Conservation (phyloP, 2,329 filamentous ascomycete species). For the Ophiostoma triangulosporum region DNA sequence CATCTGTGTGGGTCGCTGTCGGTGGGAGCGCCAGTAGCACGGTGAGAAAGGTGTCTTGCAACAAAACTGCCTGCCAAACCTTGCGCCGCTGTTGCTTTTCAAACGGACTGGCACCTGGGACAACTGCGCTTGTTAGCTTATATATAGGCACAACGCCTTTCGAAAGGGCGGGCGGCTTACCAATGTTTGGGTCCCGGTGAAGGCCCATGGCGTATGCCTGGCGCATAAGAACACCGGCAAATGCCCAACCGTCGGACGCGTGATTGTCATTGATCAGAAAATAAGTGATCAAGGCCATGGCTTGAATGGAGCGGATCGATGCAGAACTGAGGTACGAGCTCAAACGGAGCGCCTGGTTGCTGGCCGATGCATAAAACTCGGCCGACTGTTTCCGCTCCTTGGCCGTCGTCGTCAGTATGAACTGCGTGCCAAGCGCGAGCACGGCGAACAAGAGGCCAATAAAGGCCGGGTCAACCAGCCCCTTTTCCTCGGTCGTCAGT, state of each 20-base stretch:
- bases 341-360: constrained; percentile 62
- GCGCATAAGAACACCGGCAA: constrained; percentile 61
- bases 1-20: constrained; percentile 66
- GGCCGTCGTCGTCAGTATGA: constrained; percentile 46
- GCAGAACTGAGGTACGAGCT: constrained; percentile 66
- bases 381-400: constrained; percentile 59
- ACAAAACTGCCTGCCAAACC: constrained; percentile 67
- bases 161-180: constrained; percentile 25
- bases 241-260: constrained; percentile 70
- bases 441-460: constrained; percentile 64
- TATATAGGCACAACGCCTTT: not conserved
- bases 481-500: constrained; percentile 41
- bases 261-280: constrained; percentile 82
- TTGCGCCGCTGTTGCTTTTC: constrained; percentile 71
- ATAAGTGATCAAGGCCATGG: constrained; percentile 72
- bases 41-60: constrained; percentile 72
- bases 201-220: constrained; percentile 74
- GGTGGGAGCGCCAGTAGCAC: constrained; percentile 66
- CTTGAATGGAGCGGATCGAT: constrained; percentile 58
- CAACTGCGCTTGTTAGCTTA: constrained; percentile 26
- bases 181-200: constrained; percentile 63
- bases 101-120: constrained; percentile 50
- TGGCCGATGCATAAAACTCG: constrained; percentile 69
- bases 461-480: constrained; percentile 50
- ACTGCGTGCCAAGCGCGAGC: constrained; percentile 66